Evolutionary conservation across 2,329 filamentous ascomycete species (phyloP), one percentile per base, ranked within the genome.

Genomic region (Penicillium sp.): DNA sequence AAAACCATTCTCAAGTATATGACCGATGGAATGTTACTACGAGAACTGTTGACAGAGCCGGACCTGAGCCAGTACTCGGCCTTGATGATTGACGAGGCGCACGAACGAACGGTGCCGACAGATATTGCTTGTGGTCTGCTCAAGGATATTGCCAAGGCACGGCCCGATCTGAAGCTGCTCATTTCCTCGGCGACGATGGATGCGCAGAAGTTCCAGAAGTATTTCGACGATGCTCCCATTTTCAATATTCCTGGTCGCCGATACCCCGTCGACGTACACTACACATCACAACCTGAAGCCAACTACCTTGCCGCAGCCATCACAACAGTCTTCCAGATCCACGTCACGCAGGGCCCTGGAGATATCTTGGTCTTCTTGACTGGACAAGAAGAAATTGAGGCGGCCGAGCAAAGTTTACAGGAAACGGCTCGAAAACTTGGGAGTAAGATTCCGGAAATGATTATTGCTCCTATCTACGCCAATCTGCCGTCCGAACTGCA

Each of bases 141-240:
- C 50, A 96, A 96, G 63, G 91, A 97, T 71, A 78, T 97, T 53
- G 84, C 87, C 0, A 78, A 86, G 53, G 86, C 87, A 45, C 76
- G 93, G 37, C 87, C 85, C 3, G 91, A 97, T 54, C 71, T 98
- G 45, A 95, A 91, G 67, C 72, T 98, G 0, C 76, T 98, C 29
- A 95, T 98, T 49, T 93, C 88, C 3, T 95, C 88, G 0, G 93
- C 93, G 0, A 97, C 93, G 0, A 88, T 97, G 77, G 89, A 97
- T 64, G 90, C 91, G 0, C 82, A 89, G 61, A 94, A 94, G 62
- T 97, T 98, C 64, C 84, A 88, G 2, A 78, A 83, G 22, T 98
- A 95, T 65, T 96, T 96, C 63, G 88, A 95, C 62, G 84, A 91
- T 59, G 87, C 87, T 0, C 91, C 91, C 0, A 94, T 97, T 51